phyloP scores from a whole-genome alignment of 352 stramenopile genomes.

The Stramenopiles sp. region DNA sequence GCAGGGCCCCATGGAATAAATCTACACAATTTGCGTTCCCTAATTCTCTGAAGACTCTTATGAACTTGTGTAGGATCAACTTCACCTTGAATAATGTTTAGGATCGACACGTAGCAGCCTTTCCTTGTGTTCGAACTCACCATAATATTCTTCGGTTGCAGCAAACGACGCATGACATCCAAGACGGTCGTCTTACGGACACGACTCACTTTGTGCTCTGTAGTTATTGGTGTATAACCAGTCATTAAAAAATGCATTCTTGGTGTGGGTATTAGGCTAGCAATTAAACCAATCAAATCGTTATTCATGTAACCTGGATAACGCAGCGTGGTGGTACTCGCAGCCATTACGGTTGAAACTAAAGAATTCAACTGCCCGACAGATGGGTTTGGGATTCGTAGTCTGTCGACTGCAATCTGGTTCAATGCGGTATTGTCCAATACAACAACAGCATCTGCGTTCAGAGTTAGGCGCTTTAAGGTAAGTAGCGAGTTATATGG shows the following conservation, averaged over 20 bases:
- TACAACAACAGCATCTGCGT: constrained; percentile 94
- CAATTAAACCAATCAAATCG: constrained; percentile 92
- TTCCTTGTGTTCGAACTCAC: constrained; percentile 80
- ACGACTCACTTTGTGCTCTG: constrained; percentile 31
- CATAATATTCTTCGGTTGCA: constrained; percentile 98
- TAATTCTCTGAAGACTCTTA: constrained; percentile 92
- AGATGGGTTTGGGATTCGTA: constrained; percentile 85
- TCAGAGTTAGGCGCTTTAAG: constrained; percentile 90
- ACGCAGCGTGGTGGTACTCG: constrained; percentile 86
- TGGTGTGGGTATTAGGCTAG: constrained; percentile 90
- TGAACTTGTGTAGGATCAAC: constrained; percentile 95
- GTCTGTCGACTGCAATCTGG: constrained; percentile 73
- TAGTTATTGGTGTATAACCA: constrained; percentile 92
- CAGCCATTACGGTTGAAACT: constrained; percentile 96
- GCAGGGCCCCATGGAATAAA: constrained; percentile 98
- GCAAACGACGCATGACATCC: constrained; percentile 89
- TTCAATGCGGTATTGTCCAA: constrained; percentile 98
- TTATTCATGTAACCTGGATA: constrained; percentile 99
- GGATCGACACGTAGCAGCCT: constrained; percentile 95
- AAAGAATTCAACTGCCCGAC: constrained; percentile 89
- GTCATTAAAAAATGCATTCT: constrained; percentile 99
- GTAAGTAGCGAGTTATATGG: constrained; percentile 99
- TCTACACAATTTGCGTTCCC: constrained; percentile 79
- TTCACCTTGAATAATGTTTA: constrained; percentile 99
- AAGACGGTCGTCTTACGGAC: constrained; percentile 96